Evolutionary conservation across 768 basidiomycete genomes (phyloP).

Genomic region (Porphyrellus cyaneotinctus): DNA sequence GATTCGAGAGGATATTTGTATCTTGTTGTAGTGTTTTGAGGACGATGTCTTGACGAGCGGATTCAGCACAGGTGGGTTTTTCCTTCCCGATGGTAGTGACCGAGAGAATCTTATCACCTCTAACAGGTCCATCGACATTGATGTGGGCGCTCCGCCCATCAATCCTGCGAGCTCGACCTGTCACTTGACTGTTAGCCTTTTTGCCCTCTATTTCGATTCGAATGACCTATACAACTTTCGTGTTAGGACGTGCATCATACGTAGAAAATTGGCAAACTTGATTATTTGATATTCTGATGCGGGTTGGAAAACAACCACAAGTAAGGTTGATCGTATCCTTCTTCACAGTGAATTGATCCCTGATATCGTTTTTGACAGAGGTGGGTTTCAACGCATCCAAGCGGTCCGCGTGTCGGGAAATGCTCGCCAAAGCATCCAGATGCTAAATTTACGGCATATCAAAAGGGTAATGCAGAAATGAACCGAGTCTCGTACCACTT

Average conservation of each 20-base stretch:
- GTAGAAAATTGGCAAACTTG: slow-evolving; percentile 35
- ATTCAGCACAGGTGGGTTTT: slow-evolving; percentile 53
- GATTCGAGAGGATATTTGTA: slow-evolving; percentile 15
- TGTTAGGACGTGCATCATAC: too few species aligned
- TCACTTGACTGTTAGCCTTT: slow-evolving; percentile 2
- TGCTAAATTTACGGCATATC: slow-evolving; percentile 27
- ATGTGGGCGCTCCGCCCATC: slow-evolving; percentile 39
- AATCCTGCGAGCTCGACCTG: slow-evolving; percentile 22
- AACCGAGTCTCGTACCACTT: slow-evolving; percentile 23
- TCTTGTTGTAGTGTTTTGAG: slow-evolving; percentile 19
- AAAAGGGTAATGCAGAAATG: background rate
- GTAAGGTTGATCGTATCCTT: slow-evolving; percentile 32
- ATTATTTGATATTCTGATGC: slow-evolving; percentile 33
- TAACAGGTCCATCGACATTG: slow-evolving; percentile 21
- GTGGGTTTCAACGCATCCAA: slow-evolving; percentile 47
- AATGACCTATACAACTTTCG: slow-evolving; percentile 13
- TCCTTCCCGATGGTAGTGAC: slow-evolving; percentile 54
- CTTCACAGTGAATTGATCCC: slow-evolving; percentile 22
- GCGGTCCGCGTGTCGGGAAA: slow-evolving; percentile 42
- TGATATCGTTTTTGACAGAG: slow-evolving; percentile 41
- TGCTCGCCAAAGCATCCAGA: slow-evolving; percentile 43
- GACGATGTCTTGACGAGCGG: slow-evolving; percentile 20
- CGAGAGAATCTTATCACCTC: slow-evolving; percentile 16
- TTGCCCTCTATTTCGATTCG: slow-evolving; percentile 16
- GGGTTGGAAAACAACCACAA: slow-evolving; percentile 43